Evolutionary conservation across 2,329 filamentous ascomycete species (phyloP).

Genomic region (Penicillium capsulatum): DNA sequence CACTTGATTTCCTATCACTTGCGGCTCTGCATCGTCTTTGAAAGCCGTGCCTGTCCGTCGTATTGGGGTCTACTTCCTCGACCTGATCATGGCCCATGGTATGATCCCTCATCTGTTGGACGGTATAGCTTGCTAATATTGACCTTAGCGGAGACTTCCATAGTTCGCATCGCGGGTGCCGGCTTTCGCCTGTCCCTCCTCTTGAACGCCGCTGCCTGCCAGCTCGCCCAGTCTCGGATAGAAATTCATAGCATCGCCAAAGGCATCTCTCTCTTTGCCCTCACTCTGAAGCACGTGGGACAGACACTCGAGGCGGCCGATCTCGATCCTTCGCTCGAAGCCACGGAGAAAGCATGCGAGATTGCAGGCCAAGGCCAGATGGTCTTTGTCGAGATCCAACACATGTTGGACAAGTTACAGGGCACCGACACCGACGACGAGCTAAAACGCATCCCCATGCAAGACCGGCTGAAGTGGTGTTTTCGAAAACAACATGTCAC

Average conservation of each 20-base stretch:
- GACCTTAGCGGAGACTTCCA: slow-evolving; percentile 14
- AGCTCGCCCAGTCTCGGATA: slow-evolving; percentile 37
- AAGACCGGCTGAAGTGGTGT: slow-evolving; percentile 39
- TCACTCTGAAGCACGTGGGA: slow-evolving; percentile 38
- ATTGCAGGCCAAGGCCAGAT: slow-evolving; percentile 38
- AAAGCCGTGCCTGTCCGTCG: not conserved
- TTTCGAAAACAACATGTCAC: slow-evolving; percentile 42
- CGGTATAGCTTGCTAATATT: not conserved
- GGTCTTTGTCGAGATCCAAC: slow-evolving; percentile 42
- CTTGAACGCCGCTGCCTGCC: slow-evolving; percentile 41
- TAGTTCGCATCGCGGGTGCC: slow-evolving; percentile 24
- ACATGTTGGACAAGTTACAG: slow-evolving; percentile 39
- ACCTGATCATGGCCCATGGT: slow-evolving; percentile 16
- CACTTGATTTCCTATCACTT: slow-evolving; percentile 22
- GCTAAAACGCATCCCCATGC: slow-evolving; percentile 25
- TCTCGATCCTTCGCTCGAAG: slow-evolving; percentile 31
- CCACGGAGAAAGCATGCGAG: slow-evolving; percentile 34
- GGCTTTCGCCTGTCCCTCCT: slow-evolving; percentile 42
- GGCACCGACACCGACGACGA: slow-evolving; percentile 23
- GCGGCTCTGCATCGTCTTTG: slow-evolving; percentile 17
- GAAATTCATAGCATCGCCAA: slow-evolving; percentile 44
- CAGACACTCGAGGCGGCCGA: slow-evolving; percentile 30
- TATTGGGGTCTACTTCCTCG: not conserved
- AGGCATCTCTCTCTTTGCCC: slow-evolving; percentile 39
- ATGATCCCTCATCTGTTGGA: not conserved